phyloP scores from a whole-genome alignment of 306 rosid genomes.

The Lathyrus oleraceus region DNA sequence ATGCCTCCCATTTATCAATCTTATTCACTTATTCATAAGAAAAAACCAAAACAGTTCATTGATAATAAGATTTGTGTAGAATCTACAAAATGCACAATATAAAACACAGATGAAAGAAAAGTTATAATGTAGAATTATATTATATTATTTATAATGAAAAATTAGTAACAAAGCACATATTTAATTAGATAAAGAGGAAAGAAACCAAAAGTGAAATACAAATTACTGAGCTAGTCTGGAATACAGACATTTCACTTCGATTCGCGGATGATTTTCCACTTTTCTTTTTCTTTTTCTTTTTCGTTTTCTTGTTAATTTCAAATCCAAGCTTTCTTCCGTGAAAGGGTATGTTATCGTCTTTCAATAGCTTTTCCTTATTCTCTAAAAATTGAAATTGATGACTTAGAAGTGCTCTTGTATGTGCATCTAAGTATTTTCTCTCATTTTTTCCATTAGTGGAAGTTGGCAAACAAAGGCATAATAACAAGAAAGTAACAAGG shows the following conservation, averaged over 20 bases:
- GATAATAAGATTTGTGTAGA: not conserved
- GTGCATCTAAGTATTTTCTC: not conserved
- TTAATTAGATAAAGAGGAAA: not conserved
- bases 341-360: not conserved
- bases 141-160: not conserved
- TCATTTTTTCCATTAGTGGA: not conserved
- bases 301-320: not conserved
- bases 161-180: not conserved
- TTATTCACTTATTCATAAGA: too few relatives aligned
- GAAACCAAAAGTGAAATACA: slow-evolving; percentile 20
- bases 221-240: not conserved
- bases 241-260: not conserved
- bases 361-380: not conserved
- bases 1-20: too few relatives aligned
- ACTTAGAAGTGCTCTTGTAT: not conserved
- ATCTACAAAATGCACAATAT: not conserved
- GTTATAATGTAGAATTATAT: too few relatives aligned
- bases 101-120: too few relatives aligned
- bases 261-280: slow-evolving; percentile 24
- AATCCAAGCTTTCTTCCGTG: slow-evolving; percentile 16
- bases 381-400: not conserved
- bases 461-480: slow-evolving; percentile 11
- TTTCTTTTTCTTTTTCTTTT: not conserved
- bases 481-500: slow-evolving; percentile 6
- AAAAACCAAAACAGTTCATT: too few relatives aligned